Evolutionary conservation across 2,329 filamentous ascomycete species (phyloP).

Genomic region (Dactylellina drechsleri): DNA sequence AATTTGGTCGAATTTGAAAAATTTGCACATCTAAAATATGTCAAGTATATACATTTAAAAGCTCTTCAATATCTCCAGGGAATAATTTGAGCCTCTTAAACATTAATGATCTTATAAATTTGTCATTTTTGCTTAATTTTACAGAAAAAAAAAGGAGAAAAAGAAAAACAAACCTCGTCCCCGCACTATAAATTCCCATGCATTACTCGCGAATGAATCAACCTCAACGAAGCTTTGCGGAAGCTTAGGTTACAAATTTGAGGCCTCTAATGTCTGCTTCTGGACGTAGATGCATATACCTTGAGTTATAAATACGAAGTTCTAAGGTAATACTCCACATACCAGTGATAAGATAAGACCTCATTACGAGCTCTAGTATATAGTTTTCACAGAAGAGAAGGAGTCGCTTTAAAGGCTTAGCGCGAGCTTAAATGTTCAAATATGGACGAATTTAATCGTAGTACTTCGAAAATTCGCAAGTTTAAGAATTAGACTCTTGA

Average conservation of each 20-base stretch:
- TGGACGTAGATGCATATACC: too few species aligned
- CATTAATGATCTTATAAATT: slow-evolving; percentile 3
- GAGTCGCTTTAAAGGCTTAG: not conserved
- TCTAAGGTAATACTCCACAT: not conserved
- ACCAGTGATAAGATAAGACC: not conserved
- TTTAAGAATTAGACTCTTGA: slow-evolving; percentile 15
- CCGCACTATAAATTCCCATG: not conserved
- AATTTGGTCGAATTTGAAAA: slow-evolving; percentile 1
- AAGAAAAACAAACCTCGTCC: not conserved
- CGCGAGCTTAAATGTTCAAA: not conserved
- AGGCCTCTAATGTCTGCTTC: too few species aligned
- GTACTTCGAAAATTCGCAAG: slow-evolving; percentile 23
- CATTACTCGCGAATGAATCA: not conserved
- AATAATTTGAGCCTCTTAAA: slow-evolving; percentile 12
- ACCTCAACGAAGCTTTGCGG: not conserved
- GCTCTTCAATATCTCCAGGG: slow-evolving; percentile 17
- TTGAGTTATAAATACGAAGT: too few species aligned
- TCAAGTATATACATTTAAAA: slow-evolving; percentile 13
- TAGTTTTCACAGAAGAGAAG: not conserved
- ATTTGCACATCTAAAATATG: slow-evolving; percentile 7
- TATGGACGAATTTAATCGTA: slow-evolving; percentile 4
- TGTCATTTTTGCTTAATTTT: too few species aligned
- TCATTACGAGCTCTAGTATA: not conserved
- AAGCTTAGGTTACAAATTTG: not conserved
- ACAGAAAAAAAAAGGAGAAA: too few species aligned